Conservation (phyloP, 2,329 filamentous ascomycete genomes). For the Epicoccum sorghinum region DNA sequence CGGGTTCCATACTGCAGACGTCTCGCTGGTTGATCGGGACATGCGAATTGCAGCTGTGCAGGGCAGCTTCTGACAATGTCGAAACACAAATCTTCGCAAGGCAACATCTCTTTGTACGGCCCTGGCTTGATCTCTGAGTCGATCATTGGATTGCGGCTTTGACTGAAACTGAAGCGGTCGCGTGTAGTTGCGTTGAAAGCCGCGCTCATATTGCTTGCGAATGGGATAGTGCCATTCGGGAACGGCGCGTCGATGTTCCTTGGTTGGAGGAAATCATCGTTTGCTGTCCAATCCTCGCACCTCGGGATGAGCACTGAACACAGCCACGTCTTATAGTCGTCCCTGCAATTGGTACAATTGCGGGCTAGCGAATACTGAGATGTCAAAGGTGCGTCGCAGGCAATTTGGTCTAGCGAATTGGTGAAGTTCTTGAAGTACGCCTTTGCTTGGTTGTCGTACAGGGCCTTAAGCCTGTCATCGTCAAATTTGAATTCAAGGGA, state of each 20-base stretch:
- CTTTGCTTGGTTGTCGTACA: slow-evolving; percentile 79
- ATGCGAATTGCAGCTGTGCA: slow-evolving; percentile 73
- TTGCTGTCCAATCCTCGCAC: slow-evolving; percentile 79
- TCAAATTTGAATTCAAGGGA: slow-evolving; percentile 70
- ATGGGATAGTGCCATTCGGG: slow-evolving; percentile 65
- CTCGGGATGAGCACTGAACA: slow-evolving; percentile 92
- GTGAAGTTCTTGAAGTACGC: slow-evolving; percentile 77
- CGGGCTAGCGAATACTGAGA: slow-evolving; percentile 82
- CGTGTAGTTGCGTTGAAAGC: slow-evolving; percentile 34
- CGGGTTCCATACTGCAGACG: slow-evolving; percentile 35
- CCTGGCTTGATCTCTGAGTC: slow-evolving; percentile 76
- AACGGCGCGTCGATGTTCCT: slow-evolving; percentile 75
- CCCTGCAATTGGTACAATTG: slow-evolving; percentile 75
- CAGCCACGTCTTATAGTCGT: slow-evolving; percentile 91
- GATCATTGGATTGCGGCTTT: slow-evolving; percentile 74
- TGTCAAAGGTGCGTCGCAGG: slow-evolving; percentile 77
- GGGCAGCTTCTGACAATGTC: slow-evolving; percentile 86
- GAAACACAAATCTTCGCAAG: slow-evolving; percentile 88
- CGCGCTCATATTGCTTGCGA: slow-evolving; percentile 18
- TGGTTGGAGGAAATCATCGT: slow-evolving; percentile 59
- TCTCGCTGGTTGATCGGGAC: slow-evolving; percentile 59
- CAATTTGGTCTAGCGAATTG: slow-evolving; percentile 80
- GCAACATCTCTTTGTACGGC: slow-evolving; percentile 91
- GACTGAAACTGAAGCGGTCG: slow-evolving; percentile 53
- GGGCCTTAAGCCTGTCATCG: slow-evolving; percentile 64